A percentile compares a stretch with the other conserved stretches of the same genome.
Conservation (phyloP, 1,284 basidiomycete genomes). For the Ustilago vetiveriae region DNA sequence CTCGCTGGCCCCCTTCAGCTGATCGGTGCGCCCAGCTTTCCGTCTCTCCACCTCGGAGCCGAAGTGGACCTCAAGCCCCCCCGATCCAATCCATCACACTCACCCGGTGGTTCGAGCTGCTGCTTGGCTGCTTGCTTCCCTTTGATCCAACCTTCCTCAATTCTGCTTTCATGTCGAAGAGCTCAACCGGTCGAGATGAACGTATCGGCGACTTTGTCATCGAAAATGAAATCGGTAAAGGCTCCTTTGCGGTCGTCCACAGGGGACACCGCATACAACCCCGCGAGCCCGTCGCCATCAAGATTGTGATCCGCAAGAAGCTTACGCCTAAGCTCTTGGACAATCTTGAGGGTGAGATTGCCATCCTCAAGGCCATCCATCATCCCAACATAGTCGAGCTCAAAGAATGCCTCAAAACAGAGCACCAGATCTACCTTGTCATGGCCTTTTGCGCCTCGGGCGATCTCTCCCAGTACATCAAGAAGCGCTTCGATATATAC, state of each 20-base stretch:
- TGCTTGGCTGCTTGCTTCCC: no score
- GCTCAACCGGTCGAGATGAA: conserved; percentile 39
- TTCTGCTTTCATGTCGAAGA: conserved; percentile 21
- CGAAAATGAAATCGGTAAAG: conserved; percentile 73
- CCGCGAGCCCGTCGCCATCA: conserved; percentile 79
- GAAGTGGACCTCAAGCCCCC: not conserved
- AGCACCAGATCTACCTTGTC: conserved; percentile 93
- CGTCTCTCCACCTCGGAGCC: not conserved
- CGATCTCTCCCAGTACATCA: conserved; percentile 95
- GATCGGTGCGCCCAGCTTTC: not conserved
- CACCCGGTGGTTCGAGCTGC: no score
- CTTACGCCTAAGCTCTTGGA: conserved; percentile 92
- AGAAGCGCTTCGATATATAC: conserved; percentile 53
- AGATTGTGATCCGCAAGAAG: conserved; percentile 88
- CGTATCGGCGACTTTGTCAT: conserved; percentile 70
- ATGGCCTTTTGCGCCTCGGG: conserved; percentile 97
- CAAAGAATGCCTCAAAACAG: conserved; percentile 90
- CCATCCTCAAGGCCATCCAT: conserved; percentile 91
- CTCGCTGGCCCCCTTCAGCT: no score
- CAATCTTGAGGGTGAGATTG: conserved; percentile 96
- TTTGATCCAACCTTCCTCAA: not conserved
- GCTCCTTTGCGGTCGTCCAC: conserved; percentile 95
- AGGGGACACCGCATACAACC: conserved; percentile 75
- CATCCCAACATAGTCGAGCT: conserved; percentile 93
- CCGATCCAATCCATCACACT: no score